A percentile compares a stretch with the other conserved stretches of the same genome.
These are phyloP conservation scores for Zarea fungicola DNA, from an alignment of 2,329 filamentous ascomycete genomes.

Conservation along the genomic window DNA sequence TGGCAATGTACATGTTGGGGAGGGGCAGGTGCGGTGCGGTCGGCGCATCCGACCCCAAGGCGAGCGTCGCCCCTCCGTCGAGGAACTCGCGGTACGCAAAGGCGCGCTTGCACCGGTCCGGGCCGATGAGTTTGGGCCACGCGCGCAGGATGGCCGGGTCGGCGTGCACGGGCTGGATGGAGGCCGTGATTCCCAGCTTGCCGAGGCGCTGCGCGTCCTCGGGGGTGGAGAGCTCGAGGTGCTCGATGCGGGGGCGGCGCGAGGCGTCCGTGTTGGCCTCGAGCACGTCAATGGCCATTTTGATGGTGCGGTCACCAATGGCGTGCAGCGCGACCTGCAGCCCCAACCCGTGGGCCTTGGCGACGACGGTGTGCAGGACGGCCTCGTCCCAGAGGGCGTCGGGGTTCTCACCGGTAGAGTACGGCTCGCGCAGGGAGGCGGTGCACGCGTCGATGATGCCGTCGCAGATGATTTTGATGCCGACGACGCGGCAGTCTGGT, in stretches of 20 bases:
- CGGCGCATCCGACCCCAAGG: conserved; percentile 50
- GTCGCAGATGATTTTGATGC: conserved; percentile 61
- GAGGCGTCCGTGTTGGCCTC: conserved; percentile 36
- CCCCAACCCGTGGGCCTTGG: conserved; percentile 45
- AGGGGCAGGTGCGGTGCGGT: conserved; percentile 48
- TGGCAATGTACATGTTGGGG: conserved; percentile 48
- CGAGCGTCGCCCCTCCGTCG: conserved; percentile 43
- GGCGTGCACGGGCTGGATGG: conserved; percentile 51
- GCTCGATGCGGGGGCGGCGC: conserved; percentile 58
- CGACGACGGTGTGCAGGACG: conserved; percentile 49
- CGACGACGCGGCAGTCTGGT: conserved; percentile 45
- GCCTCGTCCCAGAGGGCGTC: conserved; percentile 51
- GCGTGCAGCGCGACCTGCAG: conserved; percentile 61
- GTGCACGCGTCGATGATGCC: conserved; percentile 63
- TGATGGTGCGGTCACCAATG: conserved; percentile 57
- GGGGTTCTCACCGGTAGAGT: conserved; percentile 42
- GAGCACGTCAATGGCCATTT: conserved; percentile 52
- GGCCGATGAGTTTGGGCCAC: conserved; percentile 50
- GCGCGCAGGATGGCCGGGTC: conserved; percentile 52
- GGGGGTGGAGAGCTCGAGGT: conserved; percentile 53
- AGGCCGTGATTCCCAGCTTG: conserved; percentile 51
- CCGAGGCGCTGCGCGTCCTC: conserved; percentile 52
- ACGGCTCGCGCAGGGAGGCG: conserved; percentile 54
- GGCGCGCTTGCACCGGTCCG: conserved; percentile 45
- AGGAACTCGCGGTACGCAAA: conserved; percentile 57